Conservation (phyloP, 2,329 filamentous ascomycete species). For the Anisogramma anomala region DNA sequence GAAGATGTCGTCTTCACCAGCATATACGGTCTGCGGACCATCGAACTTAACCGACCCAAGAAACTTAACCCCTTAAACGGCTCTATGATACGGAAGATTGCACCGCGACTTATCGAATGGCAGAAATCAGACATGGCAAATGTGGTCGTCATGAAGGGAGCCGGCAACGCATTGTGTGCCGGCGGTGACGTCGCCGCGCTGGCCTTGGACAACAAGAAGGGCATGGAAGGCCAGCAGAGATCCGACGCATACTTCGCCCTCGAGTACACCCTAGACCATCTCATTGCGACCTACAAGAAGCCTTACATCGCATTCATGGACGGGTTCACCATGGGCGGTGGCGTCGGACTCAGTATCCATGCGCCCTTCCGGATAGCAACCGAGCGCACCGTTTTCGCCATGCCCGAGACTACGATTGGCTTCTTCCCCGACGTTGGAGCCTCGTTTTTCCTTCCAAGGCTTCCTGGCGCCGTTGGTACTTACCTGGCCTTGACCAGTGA, state of each 20-base stretch:
- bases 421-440: slow-evolving; percentile 98
- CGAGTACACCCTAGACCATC: slow-evolving; percentile 93
- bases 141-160: slow-evolving; percentile 82
- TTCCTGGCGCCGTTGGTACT: slow-evolving; percentile 77
- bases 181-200: slow-evolving; percentile 82
- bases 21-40: slow-evolving; percentile 76
- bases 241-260: slow-evolving; percentile 82
- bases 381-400: slow-evolving; percentile 89
- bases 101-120: slow-evolving; percentile 84
- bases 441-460: slow-evolving; percentile 85
- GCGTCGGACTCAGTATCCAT: slow-evolving; percentile 87
- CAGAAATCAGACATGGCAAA: slow-evolving; percentile 90
- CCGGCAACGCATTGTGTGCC: slow-evolving; percentile 81
- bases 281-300: slow-evolving; percentile 87
- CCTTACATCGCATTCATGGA: slow-evolving; percentile 95
- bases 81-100: slow-evolving; percentile 92
- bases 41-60: slow-evolving; percentile 85
- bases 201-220: slow-evolving; percentile 58
- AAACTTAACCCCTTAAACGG: slow-evolving; percentile 88
- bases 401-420: slow-evolving; percentile 96
- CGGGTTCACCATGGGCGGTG: slow-evolving; percentile 96
- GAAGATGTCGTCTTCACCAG: slow-evolving; percentile 91
- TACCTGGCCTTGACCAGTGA: slow-evolving; percentile 91
- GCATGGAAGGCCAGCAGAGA: slow-evolving; percentile 56
- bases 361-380: slow-evolving; percentile 95